phyloP scores from a whole-genome alignment of 1,284 basidiomycete genomes.

The Erythrobasidium hasegawianum region DNA sequence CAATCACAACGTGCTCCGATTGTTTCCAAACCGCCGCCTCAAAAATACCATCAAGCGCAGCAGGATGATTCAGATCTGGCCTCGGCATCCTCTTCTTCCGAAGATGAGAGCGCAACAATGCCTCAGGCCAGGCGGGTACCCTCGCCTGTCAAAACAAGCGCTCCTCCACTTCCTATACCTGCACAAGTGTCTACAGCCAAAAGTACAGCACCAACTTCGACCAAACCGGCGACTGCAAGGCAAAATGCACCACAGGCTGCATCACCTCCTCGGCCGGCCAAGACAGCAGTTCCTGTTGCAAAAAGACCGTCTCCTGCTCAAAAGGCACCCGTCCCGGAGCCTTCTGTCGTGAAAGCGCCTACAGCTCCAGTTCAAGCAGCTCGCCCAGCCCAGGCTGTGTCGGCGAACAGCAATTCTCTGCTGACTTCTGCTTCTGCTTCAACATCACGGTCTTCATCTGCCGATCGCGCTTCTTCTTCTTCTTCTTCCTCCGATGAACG shows the following conservation, averaged over 20 bases:
- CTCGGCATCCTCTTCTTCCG: constrained; percentile 16
- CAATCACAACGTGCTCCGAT: not conserved
- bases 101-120: constrained; percentile 15
- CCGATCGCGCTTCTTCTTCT: constrained; percentile 7
- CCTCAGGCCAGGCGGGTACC: constrained; percentile 12
- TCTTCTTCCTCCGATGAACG: constrained; percentile 1
- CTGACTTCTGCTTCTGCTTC: not conserved
- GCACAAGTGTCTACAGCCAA: constrained; percentile 9
- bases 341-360: no score
- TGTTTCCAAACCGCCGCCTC: constrained; percentile 4
- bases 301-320: no score
- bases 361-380: no score
- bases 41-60: constrained; percentile 17
- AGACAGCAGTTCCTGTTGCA: not conserved
- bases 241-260: not conserved
- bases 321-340: no score
- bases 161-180: not conserved
- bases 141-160: constrained; percentile 21
- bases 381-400: not conserved
- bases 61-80: constrained; percentile 26
- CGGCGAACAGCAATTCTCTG: not conserved
- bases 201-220: not conserved
- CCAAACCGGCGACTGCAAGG: not conserved
- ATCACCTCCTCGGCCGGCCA: not conserved
- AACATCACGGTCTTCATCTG: not conserved